Conservation (phyloP, 352 stramenopile species). For the Phytophthora pluvialis region DNA sequence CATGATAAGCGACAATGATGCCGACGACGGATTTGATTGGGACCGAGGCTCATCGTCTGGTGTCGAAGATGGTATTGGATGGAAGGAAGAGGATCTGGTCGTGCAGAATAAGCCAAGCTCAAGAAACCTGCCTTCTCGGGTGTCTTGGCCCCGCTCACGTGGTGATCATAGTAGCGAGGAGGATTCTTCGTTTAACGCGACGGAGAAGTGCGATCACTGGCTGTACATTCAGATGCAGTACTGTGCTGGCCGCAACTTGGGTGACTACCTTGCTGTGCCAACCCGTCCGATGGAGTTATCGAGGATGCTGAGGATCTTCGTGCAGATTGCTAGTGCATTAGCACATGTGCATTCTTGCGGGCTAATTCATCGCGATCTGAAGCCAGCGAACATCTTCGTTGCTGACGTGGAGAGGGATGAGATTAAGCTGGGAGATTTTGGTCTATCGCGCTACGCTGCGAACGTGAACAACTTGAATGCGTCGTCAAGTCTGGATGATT, state of each 20-base stretch:
- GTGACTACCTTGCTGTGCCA: slow-evolving; percentile 79
- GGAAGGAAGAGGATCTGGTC: slow-evolving; percentile 72
- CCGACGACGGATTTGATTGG: slow-evolving; percentile 82
- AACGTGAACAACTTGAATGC: slow-evolving; percentile 81
- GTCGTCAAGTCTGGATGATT: slow-evolving; percentile 44
- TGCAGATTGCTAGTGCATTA: slow-evolving; percentile 90
- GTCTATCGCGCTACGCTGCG: slow-evolving; percentile 82
- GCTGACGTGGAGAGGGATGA: slow-evolving; percentile 83
- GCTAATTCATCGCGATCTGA: slow-evolving; percentile 93
- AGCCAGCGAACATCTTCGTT: slow-evolving; percentile 93
- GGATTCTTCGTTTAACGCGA: slow-evolving; percentile 55
- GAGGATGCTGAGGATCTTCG: slow-evolving; percentile 87
- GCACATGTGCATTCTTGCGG: slow-evolving; percentile 91
- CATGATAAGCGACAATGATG: slow-evolving; percentile 47
- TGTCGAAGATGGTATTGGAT: slow-evolving; percentile 46
- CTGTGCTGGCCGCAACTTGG: slow-evolving; percentile 87
- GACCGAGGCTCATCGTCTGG: slow-evolving; percentile 63
- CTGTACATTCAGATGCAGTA: slow-evolving; percentile 95
- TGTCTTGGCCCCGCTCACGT: slow-evolving; percentile 16
- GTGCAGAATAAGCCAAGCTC: slow-evolving; percentile 44
- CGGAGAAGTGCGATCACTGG: slow-evolving; percentile 83
- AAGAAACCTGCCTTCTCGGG: slow-evolving; percentile 18
- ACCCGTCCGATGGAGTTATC: slow-evolving; percentile 75
- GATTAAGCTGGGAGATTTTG: slow-evolving; percentile 92
- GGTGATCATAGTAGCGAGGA: slow-evolving; percentile 36